Conservation (phyloP, 2,329 filamentous ascomycete species). For the Aureobasidium subglaciale region DNA sequence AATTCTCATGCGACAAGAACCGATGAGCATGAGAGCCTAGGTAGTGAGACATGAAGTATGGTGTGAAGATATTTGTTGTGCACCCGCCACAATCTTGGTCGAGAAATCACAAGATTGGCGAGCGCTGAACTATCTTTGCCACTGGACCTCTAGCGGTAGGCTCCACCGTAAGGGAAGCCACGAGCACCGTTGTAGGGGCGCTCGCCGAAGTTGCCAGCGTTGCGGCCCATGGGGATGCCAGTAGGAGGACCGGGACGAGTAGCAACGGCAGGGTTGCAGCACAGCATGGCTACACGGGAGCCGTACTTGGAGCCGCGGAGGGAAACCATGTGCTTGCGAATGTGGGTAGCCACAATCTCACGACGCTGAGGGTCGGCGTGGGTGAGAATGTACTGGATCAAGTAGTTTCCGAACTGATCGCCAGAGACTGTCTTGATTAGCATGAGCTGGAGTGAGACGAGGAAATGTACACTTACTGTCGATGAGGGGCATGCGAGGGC, state of each 20-base stretch:
- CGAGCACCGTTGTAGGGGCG: slow-evolving; percentile 10
- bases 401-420: slow-evolving; percentile 97
- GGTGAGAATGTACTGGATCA: slow-evolving; percentile 94
- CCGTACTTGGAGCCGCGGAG: slow-evolving; percentile 97
- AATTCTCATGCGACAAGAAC: background rate
- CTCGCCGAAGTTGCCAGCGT: slow-evolving; percentile 11
- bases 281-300: slow-evolving; percentile 96
- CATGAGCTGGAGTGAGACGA: background rate
- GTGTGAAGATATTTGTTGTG: slow-evolving; percentile 8
- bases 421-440: slow-evolving; percentile 60
- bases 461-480: slow-evolving; percentile 55
- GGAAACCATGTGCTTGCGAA: slow-evolving; percentile 98
- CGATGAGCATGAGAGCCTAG: background rate
- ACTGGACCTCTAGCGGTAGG: background rate
- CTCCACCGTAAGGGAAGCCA: slow-evolving; percentile 6
- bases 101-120: background rate
- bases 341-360: slow-evolving; percentile 86
- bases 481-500: slow-evolving; percentile 92
- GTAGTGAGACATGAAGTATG: slow-evolving; percentile 10
- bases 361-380: slow-evolving; percentile 82
- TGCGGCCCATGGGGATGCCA: slow-evolving; percentile 39
- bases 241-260: slow-evolving; percentile 82
- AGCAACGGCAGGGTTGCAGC: slow-evolving; percentile 84
- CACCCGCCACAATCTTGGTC: slow-evolving; percentile 3
- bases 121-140: background rate